Conservation (phyloP, 176 grass and related monocot species). For the Eremochloa ophiuroides region DNA sequence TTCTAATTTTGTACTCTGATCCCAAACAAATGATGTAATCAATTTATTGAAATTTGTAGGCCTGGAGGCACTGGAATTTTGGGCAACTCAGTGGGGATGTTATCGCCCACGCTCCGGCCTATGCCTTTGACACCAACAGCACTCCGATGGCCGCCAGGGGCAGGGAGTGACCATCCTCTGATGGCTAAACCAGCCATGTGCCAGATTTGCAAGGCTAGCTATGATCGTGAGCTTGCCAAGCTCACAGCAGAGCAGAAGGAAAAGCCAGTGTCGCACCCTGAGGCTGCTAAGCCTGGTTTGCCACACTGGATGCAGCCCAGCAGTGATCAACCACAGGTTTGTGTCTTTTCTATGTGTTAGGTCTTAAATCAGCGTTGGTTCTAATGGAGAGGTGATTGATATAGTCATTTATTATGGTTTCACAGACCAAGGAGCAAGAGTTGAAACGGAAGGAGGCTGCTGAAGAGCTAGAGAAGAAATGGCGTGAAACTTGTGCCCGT, state of each 20-base stretch:
- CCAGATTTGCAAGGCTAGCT: constrained; percentile 49
- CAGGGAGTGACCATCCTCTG: neutral
- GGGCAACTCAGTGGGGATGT: constrained; percentile 40
- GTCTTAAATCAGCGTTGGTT: neutral
- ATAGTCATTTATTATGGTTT: constrained; percentile 4
- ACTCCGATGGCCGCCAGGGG: constrained; percentile 14
- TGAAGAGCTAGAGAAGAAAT: constrained; percentile 78
- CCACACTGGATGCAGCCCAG: constrained; percentile 78
- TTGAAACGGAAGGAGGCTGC: constrained; percentile 46
- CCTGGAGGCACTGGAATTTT: constrained; percentile 46
- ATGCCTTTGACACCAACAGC: neutral
- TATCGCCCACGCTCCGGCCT: constrained; percentile 33
- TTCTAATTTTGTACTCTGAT: constrained; percentile 3
- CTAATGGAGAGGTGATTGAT: neutral
- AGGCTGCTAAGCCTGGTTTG: constrained; percentile 32
- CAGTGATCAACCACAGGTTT: constrained; percentile 33
- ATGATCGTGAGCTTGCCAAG: constrained; percentile 59
- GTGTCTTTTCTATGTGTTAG: constrained; percentile 17
- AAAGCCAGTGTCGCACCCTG: constrained; percentile 20
- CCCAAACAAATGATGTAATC: neutral
- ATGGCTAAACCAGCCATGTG: constrained; percentile 41
- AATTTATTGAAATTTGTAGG: constrained; percentile 46
- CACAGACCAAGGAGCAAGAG: constrained; percentile 68
- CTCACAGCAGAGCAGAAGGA: constrained; percentile 32
- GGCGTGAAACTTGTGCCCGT: constrained; percentile 52